These are phyloP conservation scores for Microthyrium microscopicum DNA, from an alignment of 2,329 filamentous ascomycete genomes.

Conservation along the genomic window DNA sequence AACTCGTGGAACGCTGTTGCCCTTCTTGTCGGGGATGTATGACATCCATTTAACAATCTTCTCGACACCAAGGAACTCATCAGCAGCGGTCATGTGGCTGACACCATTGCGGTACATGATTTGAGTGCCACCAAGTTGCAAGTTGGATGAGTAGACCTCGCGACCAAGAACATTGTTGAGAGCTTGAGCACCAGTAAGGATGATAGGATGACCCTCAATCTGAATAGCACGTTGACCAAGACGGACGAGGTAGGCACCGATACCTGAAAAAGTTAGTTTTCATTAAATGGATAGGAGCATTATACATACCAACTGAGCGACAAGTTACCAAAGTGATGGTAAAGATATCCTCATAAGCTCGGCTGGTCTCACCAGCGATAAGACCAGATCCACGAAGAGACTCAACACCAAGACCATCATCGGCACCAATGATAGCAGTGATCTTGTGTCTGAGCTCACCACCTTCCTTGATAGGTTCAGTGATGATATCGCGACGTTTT, in stretches of 20 bases:
- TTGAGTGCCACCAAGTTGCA: conserved; percentile 98
- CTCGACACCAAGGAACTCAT: conserved; percentile 94
- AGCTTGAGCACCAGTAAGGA: conserved; percentile 89
- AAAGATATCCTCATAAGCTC: conserved; percentile 97
- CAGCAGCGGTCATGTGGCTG: conserved; percentile 93
- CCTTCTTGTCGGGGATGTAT: conserved; percentile 90
- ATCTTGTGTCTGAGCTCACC: conserved; percentile 90
- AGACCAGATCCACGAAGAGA: conserved; percentile 93
- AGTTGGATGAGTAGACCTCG: conserved; percentile 96
- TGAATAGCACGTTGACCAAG: conserved; percentile 97
- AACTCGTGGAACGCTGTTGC: conserved; percentile 80
- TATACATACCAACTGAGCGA: conserved; percentile 65
- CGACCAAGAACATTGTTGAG: conserved; percentile 97
- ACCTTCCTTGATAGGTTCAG: conserved; percentile 69
- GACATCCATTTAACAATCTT: conserved; percentile 98
- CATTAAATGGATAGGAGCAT: conserved; percentile 17
- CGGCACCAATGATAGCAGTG: conserved; percentile 77
- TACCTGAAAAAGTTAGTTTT: conserved; percentile 38
- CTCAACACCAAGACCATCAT: conserved; percentile 94
- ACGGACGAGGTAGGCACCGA: conserved; percentile 95
- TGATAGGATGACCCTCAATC: conserved; percentile 97
- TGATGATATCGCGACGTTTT: conserved; percentile 61
- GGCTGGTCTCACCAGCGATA: conserved; percentile 92
- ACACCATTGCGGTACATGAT: conserved; percentile 99
- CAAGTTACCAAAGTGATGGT: conserved; percentile 95